Evolutionary conservation across 768 basidiomycete species (phyloP), one percentile per base, ranked within the genome.

Genomic region (Suillus subalutaceus): DNA sequence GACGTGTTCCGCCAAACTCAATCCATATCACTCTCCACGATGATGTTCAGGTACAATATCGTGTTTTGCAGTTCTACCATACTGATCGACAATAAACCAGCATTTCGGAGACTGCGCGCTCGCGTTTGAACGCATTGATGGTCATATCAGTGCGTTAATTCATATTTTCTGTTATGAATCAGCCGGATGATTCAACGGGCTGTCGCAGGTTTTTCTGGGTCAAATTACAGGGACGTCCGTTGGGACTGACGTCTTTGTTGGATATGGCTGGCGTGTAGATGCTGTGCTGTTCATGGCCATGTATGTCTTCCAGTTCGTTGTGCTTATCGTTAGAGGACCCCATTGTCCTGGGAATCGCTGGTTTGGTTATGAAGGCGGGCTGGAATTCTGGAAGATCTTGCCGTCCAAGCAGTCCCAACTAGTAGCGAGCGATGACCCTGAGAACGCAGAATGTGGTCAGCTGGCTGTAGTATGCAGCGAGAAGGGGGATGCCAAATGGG

Each of bases 301-400:
- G 44, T 71, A 78, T n/a, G 77, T 73, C 2, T 76, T 77, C 58
- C 75, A 75, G 20, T 23, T 83, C 1, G 26, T 78, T 7, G 63
- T 82, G 10, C 75, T 82, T 16, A 65, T 79, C n/a, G 69, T 75
- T 18, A 73, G 81, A 43, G 82, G 82, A 0, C 82, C 82, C 16
- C 68, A 75, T 63, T 78, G 73, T 65, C 65, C 70, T 50, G 74
- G 81, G 62, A 64, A 66, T 58, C 68, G 71, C 46, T 89, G 89
- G 89, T 79, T 89, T 72, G 88, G 90, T 20, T 89, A 85, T 69
- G 81, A 88, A 70, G 88, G 88, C 23, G 88, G 88, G 12, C 64
- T 82, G 20, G 73, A 2, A 32, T 32, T 60, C 2, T 30, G 59
- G 59, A 20, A 20, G 41, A 60, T 12, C 2, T 12, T 20, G 6